Evolutionary conservation across 1,139 yeast species (phyloP), one percentile per base, ranked within the genome.

Genomic region (Taiozyma sp.): DNA sequence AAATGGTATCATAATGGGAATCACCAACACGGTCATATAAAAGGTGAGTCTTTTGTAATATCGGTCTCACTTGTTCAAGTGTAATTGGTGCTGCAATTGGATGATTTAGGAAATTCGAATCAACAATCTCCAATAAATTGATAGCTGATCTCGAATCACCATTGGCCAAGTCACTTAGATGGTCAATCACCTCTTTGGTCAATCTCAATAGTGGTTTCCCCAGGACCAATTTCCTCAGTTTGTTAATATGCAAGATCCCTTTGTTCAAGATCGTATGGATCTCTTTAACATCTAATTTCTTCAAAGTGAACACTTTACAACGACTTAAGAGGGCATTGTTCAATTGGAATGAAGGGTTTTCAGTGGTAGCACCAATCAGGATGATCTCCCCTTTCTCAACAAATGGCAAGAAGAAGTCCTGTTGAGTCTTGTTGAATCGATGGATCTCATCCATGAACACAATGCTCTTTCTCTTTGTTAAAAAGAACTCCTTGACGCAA

Each of bases 301-400:
- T 83, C 71, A 93, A 75, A 2, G 86, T 85, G 67, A 93, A 89
- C 0, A 95, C 90, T 57, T 93, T 87, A 71, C 96, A 86, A 56
- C 99, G 73, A 14, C 97, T 90, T 36, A 93, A 72, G 48, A 93
- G 70, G 0, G 99, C 98, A 61, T 90, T 87, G 62, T 91, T 91
- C 44, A 93, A 68, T 51, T 88, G 90, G 67, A 93, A 95, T 30
- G 96, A 87, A 1, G 99, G 99, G 64, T 95, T 95, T 66, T 93
- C 99, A 0, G 99, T 93, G 0, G 99, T 95, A 9, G 99, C 98
- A 1, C 99, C 99, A 50, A 93, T 83, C 4, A 87, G 75, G 0
- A 84, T 79, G 8, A 84, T 75, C 8, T 75, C 72, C 0, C 92
- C 91, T 53, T 79, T 75, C 63, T 87, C 96, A 30, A 87, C 81